Evolutionary conservation across 208 protist species (phyloP).

Genomic region (Wallacemonas sp.): DNA sequence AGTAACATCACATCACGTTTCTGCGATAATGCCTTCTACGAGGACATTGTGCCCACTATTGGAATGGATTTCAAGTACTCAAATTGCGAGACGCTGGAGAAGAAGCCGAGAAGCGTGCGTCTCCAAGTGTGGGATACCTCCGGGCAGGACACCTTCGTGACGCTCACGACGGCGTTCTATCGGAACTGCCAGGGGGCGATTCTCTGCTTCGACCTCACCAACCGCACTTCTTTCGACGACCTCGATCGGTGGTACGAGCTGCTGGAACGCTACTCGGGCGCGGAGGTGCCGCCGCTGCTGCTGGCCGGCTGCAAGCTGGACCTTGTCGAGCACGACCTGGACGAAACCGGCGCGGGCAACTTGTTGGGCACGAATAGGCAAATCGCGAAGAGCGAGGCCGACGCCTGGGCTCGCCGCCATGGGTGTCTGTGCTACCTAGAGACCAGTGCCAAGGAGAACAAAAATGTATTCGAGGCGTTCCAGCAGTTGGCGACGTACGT

Average conservation of each 20-base stretch:
- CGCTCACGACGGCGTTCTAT: slow-evolving; percentile 93
- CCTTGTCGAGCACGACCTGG: slow-evolving; percentile 60
- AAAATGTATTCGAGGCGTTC: slow-evolving; percentile 82
- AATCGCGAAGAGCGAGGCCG: slow-evolving; percentile 75
- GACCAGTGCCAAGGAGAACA: slow-evolving; percentile 89
- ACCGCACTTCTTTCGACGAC: slow-evolving; percentile 85
- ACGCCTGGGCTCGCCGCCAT: slow-evolving; percentile 78
- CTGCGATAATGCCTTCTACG: slow-evolving; percentile 85
- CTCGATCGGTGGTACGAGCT: slow-evolving; percentile 85
- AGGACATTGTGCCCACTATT: slow-evolving; percentile 79
- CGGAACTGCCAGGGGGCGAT: slow-evolving; percentile 91
- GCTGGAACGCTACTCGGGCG: slow-evolving; percentile 58
- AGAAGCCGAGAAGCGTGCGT: slow-evolving; percentile 64
- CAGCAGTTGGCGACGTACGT: slow-evolving; percentile 85
- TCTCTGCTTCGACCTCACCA: slow-evolving; percentile 98
- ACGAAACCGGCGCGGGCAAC: slow-evolving; percentile 59
- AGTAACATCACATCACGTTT: slow-evolving; percentile 89
- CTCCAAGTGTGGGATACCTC: slow-evolving; percentile 93
- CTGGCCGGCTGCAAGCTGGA: slow-evolving; percentile 90
- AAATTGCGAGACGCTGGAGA: slow-evolving; percentile 72
- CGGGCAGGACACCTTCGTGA: slow-evolving; percentile 89
- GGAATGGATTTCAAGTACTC: slow-evolving; percentile 91
- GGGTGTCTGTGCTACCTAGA: slow-evolving; percentile 86
- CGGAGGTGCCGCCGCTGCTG: slow-evolving; percentile 66
- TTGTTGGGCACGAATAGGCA: slow-evolving; percentile 76